A percentile compares a stretch with the other conserved stretches of the same genome.
phyloP scores from a whole-genome alignment of 1,284 basidiomycete species.

The Neolentinus lepideus region DNA sequence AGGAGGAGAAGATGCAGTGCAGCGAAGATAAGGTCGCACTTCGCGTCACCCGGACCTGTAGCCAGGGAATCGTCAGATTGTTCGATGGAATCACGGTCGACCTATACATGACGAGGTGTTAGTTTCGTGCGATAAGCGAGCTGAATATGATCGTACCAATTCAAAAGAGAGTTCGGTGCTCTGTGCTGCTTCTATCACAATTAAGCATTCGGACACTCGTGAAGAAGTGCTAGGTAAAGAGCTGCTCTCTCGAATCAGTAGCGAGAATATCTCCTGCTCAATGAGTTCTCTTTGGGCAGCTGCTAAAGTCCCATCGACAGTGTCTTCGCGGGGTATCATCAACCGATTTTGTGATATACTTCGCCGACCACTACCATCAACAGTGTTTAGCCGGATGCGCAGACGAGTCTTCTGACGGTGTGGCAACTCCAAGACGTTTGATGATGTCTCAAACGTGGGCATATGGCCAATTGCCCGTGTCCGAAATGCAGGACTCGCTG shows the following conservation, averaged over 20 bases:
- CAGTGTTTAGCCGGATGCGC: conserved; percentile 42
- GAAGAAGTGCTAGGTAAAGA: conserved; percentile 65
- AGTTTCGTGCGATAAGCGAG: not conserved
- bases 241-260: conserved; percentile 65
- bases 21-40: conserved; percentile 66
- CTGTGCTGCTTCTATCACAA: conserved; percentile 66
- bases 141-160: conserved; percentile 34
- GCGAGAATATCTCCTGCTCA: conserved; percentile 71
- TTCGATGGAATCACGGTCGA: conserved; percentile 14
- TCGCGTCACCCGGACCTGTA: conserved; percentile 22
- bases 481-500: conserved; percentile 57
- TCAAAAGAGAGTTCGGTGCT: conserved; percentile 64
- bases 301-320: conserved; percentile 27
- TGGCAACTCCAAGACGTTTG: conserved; percentile 50
- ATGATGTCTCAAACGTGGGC: conserved; percentile 36
- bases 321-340: not conserved
- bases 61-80: conserved; percentile 3
- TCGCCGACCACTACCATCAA: conserved; percentile 24
- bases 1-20: conserved; percentile 57
- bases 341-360: conserved; percentile 29
- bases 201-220: conserved; percentile 66
- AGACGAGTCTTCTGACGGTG: conserved; percentile 52
- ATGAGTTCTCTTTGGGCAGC: conserved; percentile 63
- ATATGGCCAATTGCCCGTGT: conserved; percentile 63
- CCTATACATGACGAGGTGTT: conserved; percentile 10